Base-by-base conservation (phyloP, 2,329 filamentous ascomycete species). In the Metarhizium robertsii region DNA sequence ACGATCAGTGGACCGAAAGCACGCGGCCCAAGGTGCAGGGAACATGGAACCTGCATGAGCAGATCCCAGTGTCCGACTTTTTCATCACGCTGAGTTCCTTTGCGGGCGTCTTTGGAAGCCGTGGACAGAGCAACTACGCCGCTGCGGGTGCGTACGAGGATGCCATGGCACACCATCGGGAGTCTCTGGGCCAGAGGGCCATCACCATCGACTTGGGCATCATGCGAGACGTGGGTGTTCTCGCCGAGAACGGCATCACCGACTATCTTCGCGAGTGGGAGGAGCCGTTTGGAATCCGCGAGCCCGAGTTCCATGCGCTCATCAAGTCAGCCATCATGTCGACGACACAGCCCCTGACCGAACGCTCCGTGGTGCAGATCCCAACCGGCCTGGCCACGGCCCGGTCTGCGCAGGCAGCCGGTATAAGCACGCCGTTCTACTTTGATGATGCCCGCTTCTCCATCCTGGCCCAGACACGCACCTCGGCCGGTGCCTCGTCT, bases 91-190 rank as follows among this genome's bases (percentile, higher is more conserved):
- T 76, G 71, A 34, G 67, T 73, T 6, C 69, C 72, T 0, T 50
- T 14, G 30, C 50, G 4, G 74, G 74, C 32, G 64, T 79, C 8
- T 73, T 77, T 42, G 78, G 78, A 38, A 78, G 76, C 56, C 69
- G 70, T 10, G 75, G 75, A 2, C 77, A 80, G 57, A 69, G 72
- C 6, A 77, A 77, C 58, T 80, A 80, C 57, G 71, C 74, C 2
- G 76, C 75, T 1, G 75, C 71, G 14, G 74, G 75, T 58, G 64
- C 63, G 30, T 74, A 71, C 59, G 69, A 73, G 49, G 73, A 76
- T 43, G 67, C 71, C 0, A 63, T 76, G 7, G 71, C 71, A 0
- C 59, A 62, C 4, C 61, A 69, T 50, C 67, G 60, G 55, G 64
- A 18, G 49, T 60, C 10, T 20, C 53, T 29, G 38, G 46, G 46